A percentile compares a stretch with the other conserved stretches of the same genome.
Evolutionary conservation across 73 alveolate species (phyloP).

Genomic region (Stentor roeselii): DNA sequence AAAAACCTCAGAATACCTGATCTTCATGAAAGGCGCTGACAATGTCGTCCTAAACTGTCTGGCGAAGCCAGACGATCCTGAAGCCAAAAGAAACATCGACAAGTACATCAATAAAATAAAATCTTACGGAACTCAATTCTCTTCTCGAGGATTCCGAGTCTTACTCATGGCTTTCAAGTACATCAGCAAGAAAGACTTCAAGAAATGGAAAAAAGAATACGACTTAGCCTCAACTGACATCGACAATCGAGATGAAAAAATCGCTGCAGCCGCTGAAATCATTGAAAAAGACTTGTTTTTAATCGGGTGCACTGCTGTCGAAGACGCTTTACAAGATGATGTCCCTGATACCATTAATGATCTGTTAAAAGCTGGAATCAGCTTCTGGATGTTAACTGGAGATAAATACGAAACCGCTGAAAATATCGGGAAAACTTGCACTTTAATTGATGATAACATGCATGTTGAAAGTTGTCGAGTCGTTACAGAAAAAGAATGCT

Average conservation of each 20-base stretch:
- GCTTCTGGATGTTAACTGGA: constrained; percentile 85
- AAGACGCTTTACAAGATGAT: constrained; percentile 93
- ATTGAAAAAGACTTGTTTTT: constrained; percentile 71
- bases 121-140: constrained; percentile 21
- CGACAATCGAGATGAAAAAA: constrained; percentile 21
- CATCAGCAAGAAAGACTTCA: constrained; percentile 34
- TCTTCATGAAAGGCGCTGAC: constrained; percentile 78
- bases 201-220: constrained; percentile 26
- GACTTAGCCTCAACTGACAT: constrained; percentile 22
- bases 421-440: constrained; percentile 25
- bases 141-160: constrained; percentile 51
- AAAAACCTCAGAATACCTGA: constrained; percentile 37
- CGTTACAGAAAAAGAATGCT: not conserved
- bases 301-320: constrained; percentile 94
- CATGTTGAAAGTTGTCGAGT: not conserved
- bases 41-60: constrained; percentile 40
- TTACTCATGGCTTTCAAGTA: constrained; percentile 37
- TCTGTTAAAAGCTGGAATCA: constrained; percentile 80
- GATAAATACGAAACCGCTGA: constrained; percentile 99
- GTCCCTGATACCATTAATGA: constrained; percentile 91
- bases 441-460: not conserved
- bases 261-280: constrained; percentile 41
- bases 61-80: not conserved
- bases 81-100: not conserved
- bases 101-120: not conserved